A percentile compares a stretch with the other conserved stretches of the same genome.
phyloP scores from a whole-genome alignment of 805 yeast species.

The Metschnikowia koreensis region DNA sequence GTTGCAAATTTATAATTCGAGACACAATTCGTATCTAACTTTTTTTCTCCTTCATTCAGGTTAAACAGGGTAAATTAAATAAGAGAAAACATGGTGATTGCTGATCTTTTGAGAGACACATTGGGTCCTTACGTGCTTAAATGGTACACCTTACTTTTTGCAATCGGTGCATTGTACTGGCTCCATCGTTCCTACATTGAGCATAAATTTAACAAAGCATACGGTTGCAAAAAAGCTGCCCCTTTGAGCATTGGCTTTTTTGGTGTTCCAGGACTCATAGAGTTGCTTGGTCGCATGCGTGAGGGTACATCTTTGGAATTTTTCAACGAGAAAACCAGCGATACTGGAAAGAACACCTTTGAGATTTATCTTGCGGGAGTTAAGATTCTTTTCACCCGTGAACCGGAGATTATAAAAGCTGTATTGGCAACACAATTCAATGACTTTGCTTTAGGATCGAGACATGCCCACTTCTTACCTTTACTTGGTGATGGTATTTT shows the following conservation, averaged over 20 bases:
- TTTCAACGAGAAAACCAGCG: conserved; percentile 2
- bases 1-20: background rate
- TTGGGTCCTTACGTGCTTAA: conserved; percentile 9
- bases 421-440: conserved; percentile 42
- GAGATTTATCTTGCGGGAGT: conserved; percentile 20
- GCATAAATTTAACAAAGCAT: conserved; percentile 12
- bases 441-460: conserved; percentile 39
- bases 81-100: background rate
- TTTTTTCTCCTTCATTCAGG: background rate
- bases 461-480: conserved; percentile 38
- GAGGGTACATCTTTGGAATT: conserved; percentile 15
- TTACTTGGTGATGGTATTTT: conserved; percentile 44
- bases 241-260: conserved; percentile 5
- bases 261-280: conserved; percentile 10
- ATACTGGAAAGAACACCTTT: conserved; percentile 1
- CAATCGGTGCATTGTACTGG: conserved; percentile 9
- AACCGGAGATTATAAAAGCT: conserved; percentile 44
- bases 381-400: conserved; percentile 27
- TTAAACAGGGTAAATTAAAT: background rate
- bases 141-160: conserved; percentile 14
- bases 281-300: conserved; percentile 9
- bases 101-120: background rate
- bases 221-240: conserved; percentile 13
- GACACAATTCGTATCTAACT: background rate
- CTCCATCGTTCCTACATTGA: conserved; percentile 12